Evolutionary conservation across 306 rosid genomes (phyloP), one percentile per base, ranked within the genome.

Genomic region (Vigna mungo): DNA sequence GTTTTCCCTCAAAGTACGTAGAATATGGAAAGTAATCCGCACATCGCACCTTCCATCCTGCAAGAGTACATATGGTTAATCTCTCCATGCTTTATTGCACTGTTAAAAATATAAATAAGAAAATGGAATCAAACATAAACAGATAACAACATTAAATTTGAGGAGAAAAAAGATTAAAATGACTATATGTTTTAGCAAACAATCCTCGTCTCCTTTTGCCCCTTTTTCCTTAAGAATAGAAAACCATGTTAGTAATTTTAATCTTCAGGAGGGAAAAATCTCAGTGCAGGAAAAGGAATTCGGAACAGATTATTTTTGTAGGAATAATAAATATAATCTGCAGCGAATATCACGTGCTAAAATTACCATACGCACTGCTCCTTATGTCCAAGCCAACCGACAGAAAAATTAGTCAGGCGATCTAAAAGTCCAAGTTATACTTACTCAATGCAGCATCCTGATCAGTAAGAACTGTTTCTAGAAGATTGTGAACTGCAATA

Each of bases 11-110:
- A 14, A 95, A 92, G 83, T 86, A 91, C 2, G 90, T 87, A 46
- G 98, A 90, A 86, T 85, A 92, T 39, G 94, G 93, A 75, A 91
- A 95, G 83, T 68, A 91, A 84, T 87, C 92, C 0, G 90, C 84
- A 80, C 99, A 95, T 8, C 87, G 89, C 58, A 73, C 83, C 82
- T 92, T 92, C 99, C 98, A 95, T 84, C 97, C 99, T 95, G 86
- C 84, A 86, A 72, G 48, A 20, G 47, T 18, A 37, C 44, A 41
- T 4, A 70, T 12, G 74, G 36, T 54, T 23, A 32, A 68, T 27
- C 64, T 7, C 6, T 12, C 46, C 11, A 47, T 71, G 70, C 70
- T 54, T 34, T 47, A 30, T 27, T 39, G 25, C 27, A 41, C 25
- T 15, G 11, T n/a, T 21, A 18, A 0, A 61, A 32, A 68, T 41